These are phyloP conservation scores for Insectozyma bohioensis DNA, from an alignment of 1,139 yeast species.

Conservation along the genomic window DNA sequence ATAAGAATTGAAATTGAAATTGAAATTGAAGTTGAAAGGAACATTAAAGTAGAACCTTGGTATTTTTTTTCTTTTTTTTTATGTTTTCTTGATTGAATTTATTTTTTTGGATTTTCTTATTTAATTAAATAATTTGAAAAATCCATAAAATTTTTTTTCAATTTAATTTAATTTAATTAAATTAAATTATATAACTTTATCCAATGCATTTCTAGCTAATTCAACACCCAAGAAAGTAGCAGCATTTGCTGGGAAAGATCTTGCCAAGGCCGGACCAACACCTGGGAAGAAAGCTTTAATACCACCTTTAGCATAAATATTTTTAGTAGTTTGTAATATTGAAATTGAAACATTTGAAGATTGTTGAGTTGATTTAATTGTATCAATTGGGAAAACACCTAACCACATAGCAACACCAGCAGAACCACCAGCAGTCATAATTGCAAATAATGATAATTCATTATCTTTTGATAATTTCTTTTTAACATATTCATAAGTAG, in stretches of 20 bases:
- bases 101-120: too few relatives aligned
- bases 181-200: conserved; percentile 27
- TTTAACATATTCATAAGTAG: conserved; percentile 86
- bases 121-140: too few relatives aligned
- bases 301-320: conserved; percentile 70
- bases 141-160: neutral
- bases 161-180: neutral
- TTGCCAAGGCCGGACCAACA: conserved; percentile 88
- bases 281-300: conserved; percentile 96
- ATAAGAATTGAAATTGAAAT: too few relatives aligned
- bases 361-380: conserved; percentile 85
- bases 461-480: conserved; percentile 56
- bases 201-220: conserved; percentile 70
- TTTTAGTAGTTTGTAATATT: conserved; percentile 64
- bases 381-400: conserved; percentile 93
- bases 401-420: conserved; percentile 98
- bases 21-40: too few relatives aligned
- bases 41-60: too few relatives aligned
- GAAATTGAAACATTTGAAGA: conserved; percentile 61
- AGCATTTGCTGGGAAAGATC: conserved; percentile 98
- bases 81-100: too few relatives aligned
- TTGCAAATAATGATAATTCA: conserved; percentile 63
- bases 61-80: too few relatives aligned
- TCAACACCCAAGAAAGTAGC: conserved; percentile 97
- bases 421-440: conserved; percentile 88